phyloP scores from a whole-genome alignment of 2,329 filamentous ascomycete genomes.

The Tolypocladium sp. region DNA sequence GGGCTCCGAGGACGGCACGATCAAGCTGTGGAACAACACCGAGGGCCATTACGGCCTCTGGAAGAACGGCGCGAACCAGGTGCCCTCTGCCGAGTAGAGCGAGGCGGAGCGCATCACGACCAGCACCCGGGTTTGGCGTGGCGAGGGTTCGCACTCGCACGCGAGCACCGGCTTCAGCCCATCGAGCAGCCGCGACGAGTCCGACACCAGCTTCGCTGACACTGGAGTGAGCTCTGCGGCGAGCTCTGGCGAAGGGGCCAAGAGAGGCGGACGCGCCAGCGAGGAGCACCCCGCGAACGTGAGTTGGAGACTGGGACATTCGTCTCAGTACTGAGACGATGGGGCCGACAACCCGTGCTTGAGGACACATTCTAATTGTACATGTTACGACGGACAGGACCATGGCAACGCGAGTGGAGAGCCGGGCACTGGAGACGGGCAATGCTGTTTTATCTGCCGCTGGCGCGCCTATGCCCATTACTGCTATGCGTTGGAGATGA shows the following conservation, averaged over 20 bases:
- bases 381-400: not conserved
- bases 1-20: slow-evolving; percentile 92
- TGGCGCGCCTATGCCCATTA: not conserved
- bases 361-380: not conserved
- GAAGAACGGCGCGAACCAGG: slow-evolving; percentile 35
- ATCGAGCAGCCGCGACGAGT: slow-evolving; percentile 5
- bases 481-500: not conserved
- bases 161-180: slow-evolving; percentile 6
- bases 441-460: not conserved
- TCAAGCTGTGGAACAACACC: slow-evolving; percentile 80
- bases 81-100: slow-evolving; percentile 27
- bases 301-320: not conserved
- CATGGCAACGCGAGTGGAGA: not conserved
- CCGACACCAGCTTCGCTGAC: slow-evolving; percentile 1
- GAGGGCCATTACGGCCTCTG: slow-evolving; percentile 57
- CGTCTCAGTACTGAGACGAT: not conserved
- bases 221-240: not conserved
- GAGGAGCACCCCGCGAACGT: not conserved
- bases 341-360: not conserved
- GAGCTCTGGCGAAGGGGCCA: not conserved
- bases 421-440: not conserved
- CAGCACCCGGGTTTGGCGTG: slow-evolving; percentile 1
- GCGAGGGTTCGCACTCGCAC: slow-evolving; percentile 2
- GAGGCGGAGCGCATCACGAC: slow-evolving; percentile 12
- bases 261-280: not conserved